Percentiles rank a stretch among this genome's conserved stretches.
phyloP scores from a whole-genome alignment of 805 yeast species.

The Teunomyces atbi region DNA sequence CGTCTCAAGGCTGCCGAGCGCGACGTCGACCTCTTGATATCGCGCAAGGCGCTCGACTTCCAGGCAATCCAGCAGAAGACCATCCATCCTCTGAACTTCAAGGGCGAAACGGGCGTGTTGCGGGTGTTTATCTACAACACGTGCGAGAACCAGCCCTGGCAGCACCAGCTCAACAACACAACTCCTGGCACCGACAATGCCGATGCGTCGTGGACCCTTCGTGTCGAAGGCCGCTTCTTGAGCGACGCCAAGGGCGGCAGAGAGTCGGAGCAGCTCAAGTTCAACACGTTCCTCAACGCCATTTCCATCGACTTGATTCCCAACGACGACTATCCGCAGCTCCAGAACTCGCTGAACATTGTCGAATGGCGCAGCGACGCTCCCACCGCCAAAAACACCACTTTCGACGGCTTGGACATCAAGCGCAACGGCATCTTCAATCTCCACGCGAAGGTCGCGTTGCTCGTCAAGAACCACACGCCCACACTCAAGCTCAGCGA shows the following conservation, averaged over 20 bases:
- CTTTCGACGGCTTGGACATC: constrained; percentile 86
- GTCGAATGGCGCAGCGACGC: constrained; percentile 89
- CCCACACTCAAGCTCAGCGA: constrained; percentile 62
- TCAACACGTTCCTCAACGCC: constrained; percentile 79
- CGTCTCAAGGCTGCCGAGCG: constrained; percentile 78
- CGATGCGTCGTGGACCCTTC: constrained; percentile 74
- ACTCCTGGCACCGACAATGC: constrained; percentile 1
- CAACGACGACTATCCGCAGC: constrained; percentile 37
- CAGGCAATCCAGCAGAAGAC: constrained; percentile 58
- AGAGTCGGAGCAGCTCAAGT: constrained; percentile 41
- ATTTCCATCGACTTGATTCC: constrained; percentile 72
- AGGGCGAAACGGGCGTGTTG: constrained; percentile 55
- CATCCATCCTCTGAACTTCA: constrained; percentile 35
- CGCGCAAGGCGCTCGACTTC: constrained; percentile 80
- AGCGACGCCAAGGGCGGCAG: constrained; percentile 46
- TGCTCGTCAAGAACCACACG: constrained; percentile 59
- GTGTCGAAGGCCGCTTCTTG: constrained; percentile 82
- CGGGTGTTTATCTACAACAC: constrained; percentile 83
- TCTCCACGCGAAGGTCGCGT: constrained; percentile 65
- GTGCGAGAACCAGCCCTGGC: constrained; percentile 87
- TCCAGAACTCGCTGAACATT: constrained; percentile 38
- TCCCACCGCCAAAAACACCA: constrained; percentile 26
- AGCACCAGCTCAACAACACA: constrained; percentile 21
- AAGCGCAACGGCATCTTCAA: constrained; percentile 66
- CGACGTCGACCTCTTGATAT: constrained; percentile 73